phyloP scores from a whole-genome alignment of 192 early-diverging fungal genomes.

The Coemansia sp. region DNA sequence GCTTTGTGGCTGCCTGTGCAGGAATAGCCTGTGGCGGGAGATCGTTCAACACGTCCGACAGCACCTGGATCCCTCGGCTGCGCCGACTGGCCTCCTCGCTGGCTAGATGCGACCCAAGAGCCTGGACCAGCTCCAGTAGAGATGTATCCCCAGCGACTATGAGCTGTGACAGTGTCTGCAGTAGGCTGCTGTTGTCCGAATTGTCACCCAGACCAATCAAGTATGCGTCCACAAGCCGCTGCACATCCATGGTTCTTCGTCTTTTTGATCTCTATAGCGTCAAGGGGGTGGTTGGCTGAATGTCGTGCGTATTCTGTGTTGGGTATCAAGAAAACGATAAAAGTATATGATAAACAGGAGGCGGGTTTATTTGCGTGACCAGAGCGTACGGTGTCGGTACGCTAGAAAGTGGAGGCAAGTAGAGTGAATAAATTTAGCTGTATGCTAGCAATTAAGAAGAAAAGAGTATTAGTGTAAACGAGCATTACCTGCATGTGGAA shows the following conservation, averaged over 20 bases:
- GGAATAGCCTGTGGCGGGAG: constrained; percentile 38
- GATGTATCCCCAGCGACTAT: constrained; percentile 58
- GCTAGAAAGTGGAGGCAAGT: background rate
- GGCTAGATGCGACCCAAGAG: constrained; percentile 73
- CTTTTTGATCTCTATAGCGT: background rate
- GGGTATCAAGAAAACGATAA: background rate
- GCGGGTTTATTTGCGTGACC: too few relatives aligned
- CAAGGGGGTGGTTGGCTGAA: too few relatives aligned
- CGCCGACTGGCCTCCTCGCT: constrained; percentile 82
- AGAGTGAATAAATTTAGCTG: background rate
- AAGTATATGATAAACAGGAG: background rate
- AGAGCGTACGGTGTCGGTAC: too few relatives aligned
- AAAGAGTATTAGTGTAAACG: background rate
- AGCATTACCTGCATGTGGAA: background rate
- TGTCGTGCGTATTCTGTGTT: too few relatives aligned
- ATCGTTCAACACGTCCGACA: constrained; percentile 63
- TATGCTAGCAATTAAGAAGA: background rate
- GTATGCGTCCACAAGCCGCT: constrained; percentile 54
- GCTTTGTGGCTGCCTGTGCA: constrained; percentile 44
- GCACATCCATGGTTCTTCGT: constrained; percentile 30
- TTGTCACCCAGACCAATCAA: constrained; percentile 49
- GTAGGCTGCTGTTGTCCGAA: constrained; percentile 44
- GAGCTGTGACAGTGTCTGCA: constrained; percentile 26
- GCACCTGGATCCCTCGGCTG: constrained; percentile 74
- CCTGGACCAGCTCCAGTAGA: constrained; percentile 76